phyloP scores from a whole-genome alignment of 2,329 filamentous ascomycete species.

The Aspergillus puulaauensis region DNA sequence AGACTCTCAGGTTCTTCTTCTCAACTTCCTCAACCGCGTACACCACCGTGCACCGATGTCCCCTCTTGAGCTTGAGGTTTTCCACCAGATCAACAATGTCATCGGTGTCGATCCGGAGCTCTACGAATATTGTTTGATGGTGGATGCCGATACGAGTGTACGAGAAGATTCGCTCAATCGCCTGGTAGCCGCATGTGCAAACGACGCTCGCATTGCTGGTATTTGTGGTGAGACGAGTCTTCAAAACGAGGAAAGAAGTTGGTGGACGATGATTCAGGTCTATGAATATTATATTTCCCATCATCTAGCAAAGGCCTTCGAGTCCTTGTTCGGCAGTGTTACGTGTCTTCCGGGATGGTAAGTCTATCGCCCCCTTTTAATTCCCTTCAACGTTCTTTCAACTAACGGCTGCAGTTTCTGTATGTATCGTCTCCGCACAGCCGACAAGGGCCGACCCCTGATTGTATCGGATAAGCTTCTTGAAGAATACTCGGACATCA shows the following conservation, averaged over 20 bases:
- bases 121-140: constrained; percentile 96
- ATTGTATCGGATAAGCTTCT: constrained; percentile 91
- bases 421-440: constrained; percentile 95
- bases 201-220: constrained; percentile 93
- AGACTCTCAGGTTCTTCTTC: constrained; percentile 91
- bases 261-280: constrained; percentile 99
- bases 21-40: constrained; percentile 97
- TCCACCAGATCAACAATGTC: constrained; percentile 98
- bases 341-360: constrained; percentile 99
- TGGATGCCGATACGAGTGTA: constrained; percentile 95
- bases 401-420: constrained; percentile 68
- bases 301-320: constrained; percentile 93
- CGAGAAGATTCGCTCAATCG: constrained; percentile 89
- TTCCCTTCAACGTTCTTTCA: background rate
- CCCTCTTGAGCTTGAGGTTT: constrained; percentile 94
- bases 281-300: constrained; percentile 99
- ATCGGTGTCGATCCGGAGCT: constrained; percentile 97
- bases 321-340: constrained; percentile 95
- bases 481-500: constrained; percentile 80
- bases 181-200: constrained; percentile 86
- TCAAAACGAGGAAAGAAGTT: constrained; percentile 90
- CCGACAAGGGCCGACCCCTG: constrained; percentile 88
- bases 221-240: constrained; percentile 97
- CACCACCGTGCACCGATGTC: constrained; percentile 94
- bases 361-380: constrained; percentile 43